Percentiles rank a stretch among this genome's conserved stretches.
These are phyloP conservation scores for Epicoccum sorghinum DNA, from an alignment of 2,329 filamentous ascomycete genomes.

Conservation along the genomic window DNA sequence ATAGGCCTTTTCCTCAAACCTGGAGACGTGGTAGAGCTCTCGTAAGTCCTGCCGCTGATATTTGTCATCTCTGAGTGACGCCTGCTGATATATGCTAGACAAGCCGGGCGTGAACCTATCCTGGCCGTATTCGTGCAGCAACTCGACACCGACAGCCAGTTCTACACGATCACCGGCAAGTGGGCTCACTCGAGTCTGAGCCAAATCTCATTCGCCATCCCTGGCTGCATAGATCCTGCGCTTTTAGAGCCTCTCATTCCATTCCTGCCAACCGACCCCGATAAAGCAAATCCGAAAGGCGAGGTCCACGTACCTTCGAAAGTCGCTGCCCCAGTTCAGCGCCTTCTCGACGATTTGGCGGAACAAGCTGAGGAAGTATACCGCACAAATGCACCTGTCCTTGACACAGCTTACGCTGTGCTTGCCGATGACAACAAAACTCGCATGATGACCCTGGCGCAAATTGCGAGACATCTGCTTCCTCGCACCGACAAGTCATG, in stretches of 20 bases:
- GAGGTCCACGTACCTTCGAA: slow-evolving; percentile 53
- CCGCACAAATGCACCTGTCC: slow-evolving; percentile 50
- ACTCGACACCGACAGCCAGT: slow-evolving; percentile 51
- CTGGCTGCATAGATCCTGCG: slow-evolving; percentile 54
- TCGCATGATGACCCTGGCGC: slow-evolving; percentile 55
- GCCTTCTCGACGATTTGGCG: slow-evolving; percentile 52
- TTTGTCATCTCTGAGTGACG: too few relatives aligned
- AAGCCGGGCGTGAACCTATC: slow-evolving; percentile 47
- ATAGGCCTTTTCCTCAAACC: slow-evolving; percentile 48
- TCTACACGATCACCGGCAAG: slow-evolving; percentile 57
- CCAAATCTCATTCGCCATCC: slow-evolving; percentile 56
- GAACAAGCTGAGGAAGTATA: slow-evolving; percentile 55
- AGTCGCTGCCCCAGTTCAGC: slow-evolving; percentile 53
- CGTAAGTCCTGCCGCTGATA: slow-evolving; percentile 21
- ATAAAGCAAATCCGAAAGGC: slow-evolving; percentile 29
- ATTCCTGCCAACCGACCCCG: slow-evolving; percentile 55
- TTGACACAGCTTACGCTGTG: slow-evolving; percentile 58
- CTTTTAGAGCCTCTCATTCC: slow-evolving; percentile 56
- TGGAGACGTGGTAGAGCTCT: slow-evolving; percentile 58
- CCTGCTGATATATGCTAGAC: slow-evolving; percentile 1
- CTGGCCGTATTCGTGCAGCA: slow-evolving; percentile 58
- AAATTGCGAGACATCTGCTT: slow-evolving; percentile 54
- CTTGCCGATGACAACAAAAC: slow-evolving; percentile 53
- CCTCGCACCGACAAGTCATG: slow-evolving; percentile 25
- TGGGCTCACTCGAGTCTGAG: slow-evolving; percentile 51